Conservation (phyloP, 208 protist genomes). For the Trypanosomatidae sp. region DNA sequence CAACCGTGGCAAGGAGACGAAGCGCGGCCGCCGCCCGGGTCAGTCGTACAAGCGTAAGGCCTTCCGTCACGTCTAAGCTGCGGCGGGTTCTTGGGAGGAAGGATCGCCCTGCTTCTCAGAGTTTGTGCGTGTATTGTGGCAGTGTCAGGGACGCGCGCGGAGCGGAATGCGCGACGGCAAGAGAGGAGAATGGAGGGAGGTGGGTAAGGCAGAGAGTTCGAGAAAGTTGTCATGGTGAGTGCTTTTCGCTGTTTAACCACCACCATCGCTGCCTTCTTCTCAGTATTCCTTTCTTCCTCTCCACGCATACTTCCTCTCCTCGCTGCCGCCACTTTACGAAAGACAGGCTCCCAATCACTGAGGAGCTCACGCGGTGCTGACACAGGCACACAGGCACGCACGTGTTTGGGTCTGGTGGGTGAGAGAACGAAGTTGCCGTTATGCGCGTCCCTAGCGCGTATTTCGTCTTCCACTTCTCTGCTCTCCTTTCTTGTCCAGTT, state of each 20-base stretch:
- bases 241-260: not conserved
- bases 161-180: not conserved
- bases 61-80: constrained; percentile 71
- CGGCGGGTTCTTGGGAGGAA: not conserved
- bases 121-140: not conserved
- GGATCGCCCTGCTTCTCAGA: not conserved
- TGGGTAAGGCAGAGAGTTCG: not conserved
- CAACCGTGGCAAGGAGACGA: constrained; percentile 92
- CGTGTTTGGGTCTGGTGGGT: not conserved
- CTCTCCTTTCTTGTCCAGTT: not conserved
- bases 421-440: not conserved
- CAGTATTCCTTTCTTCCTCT: not conserved
- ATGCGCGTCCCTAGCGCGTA: not conserved
- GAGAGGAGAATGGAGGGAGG: not conserved
- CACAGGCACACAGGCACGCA: not conserved
- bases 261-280: not conserved
- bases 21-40: constrained; percentile 94
- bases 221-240: not conserved
- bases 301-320: not conserved
- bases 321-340: not conserved
- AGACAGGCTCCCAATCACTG: not conserved
- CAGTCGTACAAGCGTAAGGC: constrained; percentile 74
- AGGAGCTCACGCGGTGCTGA: not conserved
- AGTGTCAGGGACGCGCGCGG: not conserved
- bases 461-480: not conserved